These are phyloP conservation scores for Colletotrichum acutatum DNA, from an alignment of 2,329 filamentous ascomycete species.

Conservation along the genomic window DNA sequence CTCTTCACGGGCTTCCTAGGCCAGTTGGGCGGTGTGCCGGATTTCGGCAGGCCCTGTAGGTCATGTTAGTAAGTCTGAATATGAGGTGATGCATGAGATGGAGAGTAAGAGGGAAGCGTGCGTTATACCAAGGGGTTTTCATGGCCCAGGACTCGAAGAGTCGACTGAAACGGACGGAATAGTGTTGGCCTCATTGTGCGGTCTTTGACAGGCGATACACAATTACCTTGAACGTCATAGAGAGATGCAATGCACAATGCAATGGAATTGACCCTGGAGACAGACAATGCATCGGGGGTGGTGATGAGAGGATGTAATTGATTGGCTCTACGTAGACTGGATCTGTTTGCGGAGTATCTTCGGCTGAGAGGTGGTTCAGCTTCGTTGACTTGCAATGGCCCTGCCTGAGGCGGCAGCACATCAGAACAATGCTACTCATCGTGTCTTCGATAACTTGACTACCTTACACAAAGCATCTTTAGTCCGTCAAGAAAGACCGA, in stretches of 20 bases:
- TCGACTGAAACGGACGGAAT: constrained; percentile 48
- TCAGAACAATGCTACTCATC: no score
- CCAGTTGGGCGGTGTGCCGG: constrained; percentile 66
- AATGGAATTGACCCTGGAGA: not conserved
- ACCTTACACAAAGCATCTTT: no score
- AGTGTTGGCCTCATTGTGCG: constrained; percentile 51
- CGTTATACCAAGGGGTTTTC: constrained; percentile 84
- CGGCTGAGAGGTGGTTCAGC: not conserved
- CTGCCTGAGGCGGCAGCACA: not conserved
- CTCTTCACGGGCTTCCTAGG: constrained; percentile 84
- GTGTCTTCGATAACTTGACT: no score
- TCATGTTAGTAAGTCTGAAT: constrained; percentile 2
- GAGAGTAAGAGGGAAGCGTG: not conserved
- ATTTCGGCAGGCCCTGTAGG: constrained; percentile 82
- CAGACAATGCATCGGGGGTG: not conserved
- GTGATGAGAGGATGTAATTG: constrained; percentile 1
- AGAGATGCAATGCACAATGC: not conserved
- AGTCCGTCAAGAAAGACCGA: not conserved
- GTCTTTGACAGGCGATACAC: not conserved
- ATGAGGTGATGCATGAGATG: not conserved
- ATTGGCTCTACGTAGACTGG: constrained; percentile 2
- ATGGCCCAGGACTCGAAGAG: constrained; percentile 63
- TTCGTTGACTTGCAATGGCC: not conserved
- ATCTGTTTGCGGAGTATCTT: constrained; percentile 13
- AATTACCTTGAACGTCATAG: not conserved